Evolutionary conservation across 805 yeast genomes (phyloP), one percentile per base, ranked within the genome.

Genomic region (Wickerhamiella azyma): DNA sequence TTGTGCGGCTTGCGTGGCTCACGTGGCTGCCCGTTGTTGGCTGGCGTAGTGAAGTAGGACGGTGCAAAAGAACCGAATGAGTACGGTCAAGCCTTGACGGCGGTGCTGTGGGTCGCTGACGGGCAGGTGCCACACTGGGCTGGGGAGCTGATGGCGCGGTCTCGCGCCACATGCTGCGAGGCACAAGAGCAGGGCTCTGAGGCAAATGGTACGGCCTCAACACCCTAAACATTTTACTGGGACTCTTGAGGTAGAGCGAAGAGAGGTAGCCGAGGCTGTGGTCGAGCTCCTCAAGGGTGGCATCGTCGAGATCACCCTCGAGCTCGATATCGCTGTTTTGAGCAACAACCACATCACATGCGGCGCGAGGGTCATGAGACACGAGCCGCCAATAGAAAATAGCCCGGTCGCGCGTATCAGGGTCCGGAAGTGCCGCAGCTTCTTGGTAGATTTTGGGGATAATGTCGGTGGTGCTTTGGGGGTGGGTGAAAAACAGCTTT

Each of bases 361-460:
- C 66, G 2, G 68, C 64, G 16, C 67, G 67, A 32, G 68, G 68
- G 41, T 66, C 68, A 6, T 70, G 50, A 1, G 92, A 75, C 6
- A 88, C 63, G 26, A 88, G 63, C 48, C 94, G 70, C 92, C 94
- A 81, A 64, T 89, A 88, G 64, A 85, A 77, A 56, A 69, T 80
- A 0, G 89, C 96, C 35, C 95, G 65, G 52, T 85, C 94, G 50
- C 96, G 70, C 9, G 86, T 62, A 62, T 89, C 97, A 0, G 96
- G 95, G 54, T 85, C 79, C 1, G 70, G 66, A 10, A 77, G 81
- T 53, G 85, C 92, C 0, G 94, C 81, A 7, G 86, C 81, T 59
- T 67, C 61, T 55, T 77, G 77, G 46, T 86, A 63, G 0, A 81
- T 66, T 29, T 69, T 67, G 32, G 84, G 65, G 2, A 85, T 75